Conservation (phyloP, 2,329 filamentous ascomycete species). For the Penicillium hesseltinei region DNA sequence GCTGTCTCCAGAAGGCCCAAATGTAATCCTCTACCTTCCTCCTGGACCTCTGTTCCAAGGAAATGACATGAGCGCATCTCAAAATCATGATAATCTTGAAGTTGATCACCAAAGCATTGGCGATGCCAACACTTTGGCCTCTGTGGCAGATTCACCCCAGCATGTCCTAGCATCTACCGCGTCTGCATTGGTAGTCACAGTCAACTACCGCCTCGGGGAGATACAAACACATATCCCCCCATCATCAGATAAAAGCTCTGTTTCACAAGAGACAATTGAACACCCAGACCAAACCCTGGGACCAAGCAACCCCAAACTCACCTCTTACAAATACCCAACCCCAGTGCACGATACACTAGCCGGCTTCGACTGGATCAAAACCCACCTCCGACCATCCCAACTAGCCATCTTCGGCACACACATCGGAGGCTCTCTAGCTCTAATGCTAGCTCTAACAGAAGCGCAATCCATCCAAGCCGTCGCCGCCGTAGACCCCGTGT, state of each 20-base stretch:
- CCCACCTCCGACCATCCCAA: slow-evolving; percentile 30
- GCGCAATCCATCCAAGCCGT: slow-evolving; percentile 33
- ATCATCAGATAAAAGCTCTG: background rate
- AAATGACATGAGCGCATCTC: background rate
- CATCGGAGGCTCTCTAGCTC: slow-evolving; percentile 42
- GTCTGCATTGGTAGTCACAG: slow-evolving; percentile 38
- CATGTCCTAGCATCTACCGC: slow-evolving; percentile 32
- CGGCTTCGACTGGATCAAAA: slow-evolving; percentile 41
- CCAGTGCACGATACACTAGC: slow-evolving; percentile 41
- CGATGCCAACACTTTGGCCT: background rate
- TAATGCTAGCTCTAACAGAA: slow-evolving; percentile 46
- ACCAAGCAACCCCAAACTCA: background rate
- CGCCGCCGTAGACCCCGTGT: slow-evolving; percentile 36
- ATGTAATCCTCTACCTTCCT: slow-evolving; percentile 41
- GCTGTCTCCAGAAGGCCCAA: slow-evolving; percentile 12
- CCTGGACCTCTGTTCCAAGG: slow-evolving; percentile 33
- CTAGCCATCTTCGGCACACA: slow-evolving; percentile 36
- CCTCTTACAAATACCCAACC: slow-evolving; percentile 33
- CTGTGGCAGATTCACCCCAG: slow-evolving; percentile 16
- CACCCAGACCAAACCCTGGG: background rate
- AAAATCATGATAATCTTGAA: background rate
- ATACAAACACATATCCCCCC: background rate
- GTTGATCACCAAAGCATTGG: background rate
- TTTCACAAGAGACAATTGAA: background rate
- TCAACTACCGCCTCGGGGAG: slow-evolving; percentile 42